Evolutionary conservation across 73 alveolate species (phyloP).

Genomic region (Tetrahymena thermophila): DNA sequence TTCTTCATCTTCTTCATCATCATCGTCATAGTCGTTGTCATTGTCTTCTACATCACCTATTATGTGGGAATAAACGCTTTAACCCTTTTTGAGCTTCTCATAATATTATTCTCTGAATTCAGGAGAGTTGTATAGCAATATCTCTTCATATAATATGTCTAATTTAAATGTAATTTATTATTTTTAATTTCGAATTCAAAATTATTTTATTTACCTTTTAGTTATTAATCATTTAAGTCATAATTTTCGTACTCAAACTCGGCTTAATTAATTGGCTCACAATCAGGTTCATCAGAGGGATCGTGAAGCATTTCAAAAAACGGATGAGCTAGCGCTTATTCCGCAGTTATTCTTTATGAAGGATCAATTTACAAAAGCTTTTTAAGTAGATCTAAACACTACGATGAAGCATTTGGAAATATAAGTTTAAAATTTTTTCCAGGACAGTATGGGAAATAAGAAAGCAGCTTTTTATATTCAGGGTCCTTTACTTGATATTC

Average conservation of each 20-base stretch:
- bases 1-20: not conserved
- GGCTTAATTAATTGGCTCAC: constrained; percentile 20
- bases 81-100: constrained; percentile 4
- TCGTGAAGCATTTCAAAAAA: constrained; percentile 29
- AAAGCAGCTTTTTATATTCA: constrained; percentile 6
- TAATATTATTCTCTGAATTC: constrained; percentile 28
- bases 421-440: constrained; percentile 3
- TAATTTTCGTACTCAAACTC: constrained; percentile 39
- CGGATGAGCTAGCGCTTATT: constrained; percentile 52
- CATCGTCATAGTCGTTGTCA: not conserved
- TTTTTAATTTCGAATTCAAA: no score
- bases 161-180: not conserved
- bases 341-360: constrained; percentile 49
- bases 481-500: constrained; percentile 7
- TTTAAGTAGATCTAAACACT: constrained; percentile 45
- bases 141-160: constrained; percentile 42
- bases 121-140: constrained; percentile 31
- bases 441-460: constrained; percentile 2
- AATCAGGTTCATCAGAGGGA: constrained; percentile 39
- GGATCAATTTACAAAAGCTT: constrained; percentile 40
- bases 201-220: constrained; percentile 5
- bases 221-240: constrained; percentile 29
- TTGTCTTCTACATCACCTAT: constrained; percentile 20
- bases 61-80: constrained; percentile 35
- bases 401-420: constrained; percentile 26